Base-by-base conservation (phyloP, 2,329 filamentous ascomycete species). In the Fusarium sp. region DNA sequence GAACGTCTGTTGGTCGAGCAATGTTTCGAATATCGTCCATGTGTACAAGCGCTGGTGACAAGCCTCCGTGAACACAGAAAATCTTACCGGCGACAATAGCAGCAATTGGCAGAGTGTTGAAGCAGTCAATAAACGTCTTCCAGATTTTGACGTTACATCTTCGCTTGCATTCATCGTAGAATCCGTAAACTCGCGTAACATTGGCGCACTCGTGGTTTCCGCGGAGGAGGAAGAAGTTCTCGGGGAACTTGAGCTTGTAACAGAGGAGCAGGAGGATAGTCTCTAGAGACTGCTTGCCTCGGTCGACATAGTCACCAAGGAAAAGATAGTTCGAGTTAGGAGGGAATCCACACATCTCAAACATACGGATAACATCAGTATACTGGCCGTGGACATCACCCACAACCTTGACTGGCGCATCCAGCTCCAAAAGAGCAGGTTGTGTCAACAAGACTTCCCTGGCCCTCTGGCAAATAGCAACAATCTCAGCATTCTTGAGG, bases 291-390 rank as follows among this genome's bases (percentile, higher is more conserved):
- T 99, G 96, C 87, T 99, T 98, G 84, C 96, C 96, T 84, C 96
- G 91, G 80, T 99, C 96, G 75, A 99, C 96, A 77, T 99, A 99
- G 79, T 99, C 96, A 72, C 96, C 96, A 46, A 99, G 91, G 87
- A 99, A 99, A 74, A 99, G 93, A 83, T 98, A 99, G 86, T 99
- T 99, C 76, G 96, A 94, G 83, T 98, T 94, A n/a, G 96, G 96
- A 55, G 96, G 96, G 83, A 99, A 98, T 65, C 96, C 96, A 73
- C 96, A 95, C 79, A 97, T 97, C 82, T 99, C 96, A 81, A 99
- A 99, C 66, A 99, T 87, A 76, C 96, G 93, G 72, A 99, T 87
- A 68, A 99, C 88, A 80, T 99, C 96, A 81, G 97, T 97, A 84
- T 99, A 99, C 84, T 99, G 96, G 71, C 96, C 96, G 81, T 98